Conservation (phyloP, 768 basidiomycete species). For the Thelephora aurantiotincta region DNA sequence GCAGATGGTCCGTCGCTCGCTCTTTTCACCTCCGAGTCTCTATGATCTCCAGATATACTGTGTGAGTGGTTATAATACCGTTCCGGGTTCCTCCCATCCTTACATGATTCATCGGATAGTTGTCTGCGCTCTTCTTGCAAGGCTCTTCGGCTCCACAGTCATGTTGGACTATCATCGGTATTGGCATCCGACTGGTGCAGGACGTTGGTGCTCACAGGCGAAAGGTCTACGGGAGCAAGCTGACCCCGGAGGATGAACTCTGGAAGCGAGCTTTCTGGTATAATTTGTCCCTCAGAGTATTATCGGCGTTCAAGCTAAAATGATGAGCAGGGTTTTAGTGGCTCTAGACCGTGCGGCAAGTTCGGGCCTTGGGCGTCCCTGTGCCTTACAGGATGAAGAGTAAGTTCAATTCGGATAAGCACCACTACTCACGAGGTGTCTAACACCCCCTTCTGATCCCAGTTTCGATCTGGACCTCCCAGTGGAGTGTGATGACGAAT, state of each 20-base stretch:
- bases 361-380: slow-evolving; percentile 48
- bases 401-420: slow-evolving; percentile 18
- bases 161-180: slow-evolving; percentile 41
- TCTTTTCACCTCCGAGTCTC: slow-evolving; percentile 42
- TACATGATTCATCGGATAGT: slow-evolving; percentile 13
- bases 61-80: slow-evolving; percentile 25
- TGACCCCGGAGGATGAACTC: slow-evolving; percentile 48
- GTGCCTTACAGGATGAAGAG: slow-evolving; percentile 67
- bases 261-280: slow-evolving; percentile 64
- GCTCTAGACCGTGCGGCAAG: slow-evolving; percentile 32
- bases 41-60: slow-evolving; percentile 61
- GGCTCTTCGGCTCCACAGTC: slow-evolving; percentile 33
- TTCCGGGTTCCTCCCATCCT: slow-evolving; percentile 11
- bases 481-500: slow-evolving; percentile 71
- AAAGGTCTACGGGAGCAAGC: slow-evolving; percentile 22
- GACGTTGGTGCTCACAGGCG: slow-evolving; percentile 64
- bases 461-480: slow-evolving; percentile 70
- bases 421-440: not conserved
- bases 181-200: slow-evolving; percentile 58
- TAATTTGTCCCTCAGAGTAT: not conserved
- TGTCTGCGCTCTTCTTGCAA: slow-evolving; percentile 24
- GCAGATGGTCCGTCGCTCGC: slow-evolving; percentile 40
- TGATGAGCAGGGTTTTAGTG: slow-evolving; percentile 29
- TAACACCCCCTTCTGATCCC: slow-evolving; percentile 5
- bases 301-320: not conserved